Evolutionary conservation across 1,284 basidiomycete species (phyloP).

Genomic region (Ustanciosporium gigantosporum): DNA sequence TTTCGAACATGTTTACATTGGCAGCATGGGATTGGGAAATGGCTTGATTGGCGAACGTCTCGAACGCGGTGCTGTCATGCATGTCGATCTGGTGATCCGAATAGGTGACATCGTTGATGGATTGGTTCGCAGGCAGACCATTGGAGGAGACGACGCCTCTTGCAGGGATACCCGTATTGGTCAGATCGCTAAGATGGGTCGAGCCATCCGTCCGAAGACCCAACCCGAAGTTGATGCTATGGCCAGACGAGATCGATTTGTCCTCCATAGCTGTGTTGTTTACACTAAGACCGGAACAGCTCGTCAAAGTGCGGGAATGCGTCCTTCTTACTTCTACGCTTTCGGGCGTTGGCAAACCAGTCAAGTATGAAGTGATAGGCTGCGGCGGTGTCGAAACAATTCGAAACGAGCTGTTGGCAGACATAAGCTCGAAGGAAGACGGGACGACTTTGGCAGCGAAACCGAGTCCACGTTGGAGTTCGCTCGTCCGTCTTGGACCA

Average conservation of each 20-base stretch:
- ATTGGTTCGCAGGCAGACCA: background rate
- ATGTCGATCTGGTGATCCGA: background rate
- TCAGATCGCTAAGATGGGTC: slow-evolving; percentile 27
- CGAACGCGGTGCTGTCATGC: background rate
- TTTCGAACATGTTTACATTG: no score
- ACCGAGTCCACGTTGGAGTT: no score
- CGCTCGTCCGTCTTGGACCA: no score
- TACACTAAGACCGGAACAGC: background rate
- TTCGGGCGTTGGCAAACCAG: no score
- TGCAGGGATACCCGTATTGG: slow-evolving; percentile 6
- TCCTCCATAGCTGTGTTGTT: background rate
- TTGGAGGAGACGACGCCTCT: background rate
- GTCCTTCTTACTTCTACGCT: no score
- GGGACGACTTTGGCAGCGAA: no score
- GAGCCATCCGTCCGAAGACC: slow-evolving; percentile 14
- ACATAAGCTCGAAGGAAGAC: no score
- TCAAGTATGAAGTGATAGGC: no score
- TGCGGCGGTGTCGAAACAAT: no score
- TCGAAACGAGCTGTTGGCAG: no score
- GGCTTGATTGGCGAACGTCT: background rate
- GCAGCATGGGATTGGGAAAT: no score
- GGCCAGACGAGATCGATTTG: slow-evolving; percentile 1
- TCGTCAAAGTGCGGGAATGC: background rate
- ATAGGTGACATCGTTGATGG: background rate
- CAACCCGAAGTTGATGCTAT: slow-evolving; percentile 7